Percentiles rank a stretch among this genome's conserved stretches.
Conservation (phyloP, 1,284 basidiomycete species). For the Phellopilus nigrolimitatus region DNA sequence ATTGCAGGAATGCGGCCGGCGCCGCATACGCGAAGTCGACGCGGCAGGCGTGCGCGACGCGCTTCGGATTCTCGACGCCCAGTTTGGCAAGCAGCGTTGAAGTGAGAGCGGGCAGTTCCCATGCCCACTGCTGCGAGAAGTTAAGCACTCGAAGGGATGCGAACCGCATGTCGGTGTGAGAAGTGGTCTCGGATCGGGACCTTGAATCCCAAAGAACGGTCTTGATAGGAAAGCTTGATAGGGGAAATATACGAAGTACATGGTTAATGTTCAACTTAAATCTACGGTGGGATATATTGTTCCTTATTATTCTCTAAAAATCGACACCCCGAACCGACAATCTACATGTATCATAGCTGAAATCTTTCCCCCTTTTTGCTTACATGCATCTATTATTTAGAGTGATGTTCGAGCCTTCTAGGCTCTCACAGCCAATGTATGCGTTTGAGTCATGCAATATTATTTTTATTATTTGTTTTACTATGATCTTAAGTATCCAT, state of each 20-base stretch:
- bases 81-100: conserved; percentile 40
- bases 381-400: background rate
- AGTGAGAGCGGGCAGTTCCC: conserved; percentile 18
- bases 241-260: background rate
- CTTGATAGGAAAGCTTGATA: too few relatives aligned
- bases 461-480: background rate
- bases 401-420: too few relatives aligned
- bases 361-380: background rate
- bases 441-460: background rate
- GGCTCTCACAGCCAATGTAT: background rate
- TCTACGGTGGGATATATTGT: background rate
- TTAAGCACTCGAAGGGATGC: too few relatives aligned
- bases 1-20: conserved; percentile 53
- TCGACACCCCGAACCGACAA: background rate
- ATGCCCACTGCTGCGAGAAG: background rate
- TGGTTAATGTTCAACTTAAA: conserved; percentile 2
- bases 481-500: background rate
- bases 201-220: too few relatives aligned
- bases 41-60: conserved; percentile 76
- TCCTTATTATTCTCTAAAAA: too few relatives aligned
- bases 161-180: too few relatives aligned
- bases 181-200: too few relatives aligned
- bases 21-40: conserved; percentile 67
- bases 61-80: conserved; percentile 70
- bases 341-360: conserved; percentile 8